Conservation (phyloP, 2,329 filamentous ascomycete species). For the Colletotrichum eleusines region DNA sequence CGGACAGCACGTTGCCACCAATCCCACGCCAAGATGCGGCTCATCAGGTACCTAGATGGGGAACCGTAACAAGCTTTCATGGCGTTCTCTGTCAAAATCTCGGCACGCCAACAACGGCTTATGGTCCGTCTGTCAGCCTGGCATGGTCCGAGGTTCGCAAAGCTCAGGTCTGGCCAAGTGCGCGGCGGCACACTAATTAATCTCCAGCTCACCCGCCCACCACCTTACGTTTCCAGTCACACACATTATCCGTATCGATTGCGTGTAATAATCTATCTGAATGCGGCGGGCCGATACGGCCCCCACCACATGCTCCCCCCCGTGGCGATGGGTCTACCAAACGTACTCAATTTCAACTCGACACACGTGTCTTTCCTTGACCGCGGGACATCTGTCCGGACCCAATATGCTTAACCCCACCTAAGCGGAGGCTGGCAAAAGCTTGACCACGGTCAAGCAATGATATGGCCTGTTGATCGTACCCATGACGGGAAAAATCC, state of each 20-base stretch:
- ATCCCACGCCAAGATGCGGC: not conserved
- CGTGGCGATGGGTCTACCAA: not conserved
- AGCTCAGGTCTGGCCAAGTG: not conserved
- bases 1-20: not conserved
- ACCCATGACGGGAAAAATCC: not conserved
- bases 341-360: not conserved
- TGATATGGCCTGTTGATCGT: not conserved
- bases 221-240: not conserved
- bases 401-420: not conserved
- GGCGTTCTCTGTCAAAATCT: not conserved
- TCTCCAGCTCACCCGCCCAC: not conserved
- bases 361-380: not conserved
- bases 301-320: not conserved
- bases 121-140: not conserved
- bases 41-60: not conserved
- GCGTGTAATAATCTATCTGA: not conserved
- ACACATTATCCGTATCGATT: not conserved
- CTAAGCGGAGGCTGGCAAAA: not conserved
- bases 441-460: not conserved
- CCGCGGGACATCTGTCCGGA: not conserved
- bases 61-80: not conserved
- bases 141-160: not conserved
- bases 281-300: not conserved
- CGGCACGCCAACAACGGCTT: not conserved
- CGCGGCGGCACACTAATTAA: not conserved